Base-by-base conservation (phyloP, 805 yeast species). In the Candida loeiensis region DNA sequence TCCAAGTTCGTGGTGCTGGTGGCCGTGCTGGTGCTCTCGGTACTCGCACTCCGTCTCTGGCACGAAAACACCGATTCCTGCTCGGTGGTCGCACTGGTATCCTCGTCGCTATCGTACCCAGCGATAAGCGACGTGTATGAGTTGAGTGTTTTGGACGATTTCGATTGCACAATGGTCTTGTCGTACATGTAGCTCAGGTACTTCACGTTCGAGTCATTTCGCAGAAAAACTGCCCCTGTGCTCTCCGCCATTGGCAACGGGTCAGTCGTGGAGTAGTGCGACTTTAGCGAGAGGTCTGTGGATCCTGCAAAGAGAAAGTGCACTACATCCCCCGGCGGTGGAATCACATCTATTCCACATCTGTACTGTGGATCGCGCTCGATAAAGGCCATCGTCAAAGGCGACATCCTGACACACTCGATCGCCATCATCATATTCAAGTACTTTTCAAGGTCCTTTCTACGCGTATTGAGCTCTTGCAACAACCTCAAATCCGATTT, bases 81-180 rank as follows among this genome's bases (percentile, higher is more conserved):
- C 20, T 44, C 43, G 34, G 29, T 41, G 15, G 43, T 37, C 2
- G 44, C 41, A 40, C 26, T 41, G 29, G 13, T 13, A 7, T 44
- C 45, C 21, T 40, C 47, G 11, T 45, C 51, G 33, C 48, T 50
- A 15, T 59, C 65, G 44, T 63, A 63, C 6, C 53, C 49, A 19
- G 59, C 65, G 29, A 62, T 57, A 11, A 63, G 41, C 14, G 64
- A 59, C 2, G 56, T 36, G 43, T 59, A 55, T 28, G 63, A 61
- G 14, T 45, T 34, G 9, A 61, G 33, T 1, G 62, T 53, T 30
- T 48, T 53, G 25, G 53, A 42, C 36, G 63, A 59, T 6, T 24
- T 40, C 14, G 59, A 51, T 12, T 43, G 37, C 9, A 44, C 43
- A 20, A 50, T 32, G 35, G 34, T 43, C 36, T 36, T 43, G 27